These are phyloP conservation scores for Lumnitzera littorea DNA, from an alignment of 345 rosid genomes.

Conservation along the genomic window DNA sequence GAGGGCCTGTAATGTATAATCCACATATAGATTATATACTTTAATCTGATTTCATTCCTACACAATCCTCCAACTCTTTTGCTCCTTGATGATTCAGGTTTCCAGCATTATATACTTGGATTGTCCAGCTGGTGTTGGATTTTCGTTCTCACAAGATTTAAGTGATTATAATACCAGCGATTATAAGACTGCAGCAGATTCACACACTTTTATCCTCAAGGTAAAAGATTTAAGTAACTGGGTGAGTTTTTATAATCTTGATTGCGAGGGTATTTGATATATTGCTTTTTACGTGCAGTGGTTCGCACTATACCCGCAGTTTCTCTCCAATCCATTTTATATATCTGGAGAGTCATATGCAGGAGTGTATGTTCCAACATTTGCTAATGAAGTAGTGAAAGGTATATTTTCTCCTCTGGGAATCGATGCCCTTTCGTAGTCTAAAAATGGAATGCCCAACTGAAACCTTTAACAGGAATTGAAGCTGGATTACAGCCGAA, in stretches of 20 bases:
- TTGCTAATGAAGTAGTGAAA: slow-evolving; percentile 60
- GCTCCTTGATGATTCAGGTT: slow-evolving; percentile 36
- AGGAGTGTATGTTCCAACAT: slow-evolving; percentile 83
- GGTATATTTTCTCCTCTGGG: slow-evolving; percentile 27
- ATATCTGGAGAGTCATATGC: slow-evolving; percentile 95
- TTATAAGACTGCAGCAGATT: slow-evolving; percentile 53
- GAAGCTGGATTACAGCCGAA: slow-evolving; percentile 47
- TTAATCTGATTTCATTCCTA: no score
- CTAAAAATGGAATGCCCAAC: background rate
- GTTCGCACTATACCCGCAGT: slow-evolving; percentile 77
- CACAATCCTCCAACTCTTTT: background rate
- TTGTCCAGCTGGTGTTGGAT: slow-evolving; percentile 87
- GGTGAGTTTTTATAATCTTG: no score
- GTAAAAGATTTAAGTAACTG: slow-evolving; percentile 22
- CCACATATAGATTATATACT: no score
- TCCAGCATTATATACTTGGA: slow-evolving; percentile 76
- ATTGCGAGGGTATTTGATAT: background rate
- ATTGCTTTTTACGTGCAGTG: slow-evolving; percentile 38
- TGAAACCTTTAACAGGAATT: slow-evolving; percentile 40
- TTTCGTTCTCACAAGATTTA: slow-evolving; percentile 51
- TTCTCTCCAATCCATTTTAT: slow-evolving; percentile 67
- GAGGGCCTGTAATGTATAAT: no score
- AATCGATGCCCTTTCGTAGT: background rate
- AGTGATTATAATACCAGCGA: slow-evolving; percentile 63
- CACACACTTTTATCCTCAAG: slow-evolving; percentile 66